phyloP scores from a whole-genome alignment of 2,329 filamentous ascomycete genomes.

The Diaporthe citriasiana region DNA sequence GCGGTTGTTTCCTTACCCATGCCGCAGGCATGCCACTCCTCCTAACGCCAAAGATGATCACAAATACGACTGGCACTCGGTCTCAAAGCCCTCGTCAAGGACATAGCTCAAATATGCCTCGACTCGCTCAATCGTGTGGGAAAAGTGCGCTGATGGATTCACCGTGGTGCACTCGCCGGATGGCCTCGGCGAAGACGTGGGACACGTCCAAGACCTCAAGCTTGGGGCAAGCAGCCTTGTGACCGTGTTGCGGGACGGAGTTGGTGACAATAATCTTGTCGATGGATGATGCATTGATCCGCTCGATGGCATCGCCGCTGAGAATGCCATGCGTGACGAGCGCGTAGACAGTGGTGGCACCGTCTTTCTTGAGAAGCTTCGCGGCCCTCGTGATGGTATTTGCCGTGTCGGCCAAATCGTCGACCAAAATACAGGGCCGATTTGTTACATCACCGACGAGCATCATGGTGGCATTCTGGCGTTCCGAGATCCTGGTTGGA shows the following conservation, averaged over 20 bases:
- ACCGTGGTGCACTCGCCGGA: slow-evolving; percentile 95
- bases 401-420: slow-evolving; percentile 94
- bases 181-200: slow-evolving; percentile 93
- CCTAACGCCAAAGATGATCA: slow-evolving; percentile 40
- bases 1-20: slow-evolving; percentile 37
- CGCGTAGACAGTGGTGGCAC: slow-evolving; percentile 91
- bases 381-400: slow-evolving; percentile 98
- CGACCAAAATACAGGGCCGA: slow-evolving; percentile 85
- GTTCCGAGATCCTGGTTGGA: slow-evolving; percentile 87
- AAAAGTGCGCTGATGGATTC: slow-evolving; percentile 98
- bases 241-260: slow-evolving; percentile 89
- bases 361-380: slow-evolving; percentile 96
- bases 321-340: slow-evolving; percentile 95
- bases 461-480: slow-evolving; percentile 96
- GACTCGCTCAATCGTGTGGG: slow-evolving; percentile 75
- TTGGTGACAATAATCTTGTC: slow-evolving; percentile 97
- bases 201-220: slow-evolving; percentile 93
- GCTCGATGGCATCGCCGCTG: slow-evolving; percentile 93
- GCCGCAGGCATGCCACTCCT: slow-evolving; percentile 21
- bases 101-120: not conserved
- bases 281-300: slow-evolving; percentile 92
- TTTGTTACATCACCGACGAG: slow-evolving; percentile 88
- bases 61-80: slow-evolving; percentile 21
- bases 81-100: not conserved
- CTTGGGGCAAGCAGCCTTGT: slow-evolving; percentile 84